A percentile compares a stretch with the other conserved stretches of the same genome.
Conservation (phyloP, 2,329 filamentous ascomycete species). For the Emergomyces africanus region DNA sequence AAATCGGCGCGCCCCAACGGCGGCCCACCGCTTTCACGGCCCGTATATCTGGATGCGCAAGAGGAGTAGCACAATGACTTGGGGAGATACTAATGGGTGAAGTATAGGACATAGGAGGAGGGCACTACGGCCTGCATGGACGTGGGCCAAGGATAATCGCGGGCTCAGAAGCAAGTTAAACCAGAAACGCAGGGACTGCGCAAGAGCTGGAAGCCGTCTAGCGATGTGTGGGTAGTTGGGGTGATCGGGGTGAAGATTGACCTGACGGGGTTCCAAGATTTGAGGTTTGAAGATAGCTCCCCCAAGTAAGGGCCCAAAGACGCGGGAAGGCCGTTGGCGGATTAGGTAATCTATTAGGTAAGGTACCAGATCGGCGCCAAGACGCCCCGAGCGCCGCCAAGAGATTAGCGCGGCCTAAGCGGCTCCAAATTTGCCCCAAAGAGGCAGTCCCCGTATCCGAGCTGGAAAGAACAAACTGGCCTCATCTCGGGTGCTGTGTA, state of each 20-base stretch:
- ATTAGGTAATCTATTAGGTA: no score
- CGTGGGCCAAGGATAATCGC: not conserved
- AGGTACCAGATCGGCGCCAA: no score
- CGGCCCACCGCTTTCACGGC: constrained; percentile 3
- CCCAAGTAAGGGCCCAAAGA: no score
- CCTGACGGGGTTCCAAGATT: no score
- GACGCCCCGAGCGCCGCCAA: no score
- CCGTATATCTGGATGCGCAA: not conserved
- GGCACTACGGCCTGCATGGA: no score
- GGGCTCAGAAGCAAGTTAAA: not conserved
- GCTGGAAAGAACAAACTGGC: constrained; percentile 3
- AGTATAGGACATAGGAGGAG: not conserved
- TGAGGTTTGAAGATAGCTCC: no score
- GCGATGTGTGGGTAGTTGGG: no score
- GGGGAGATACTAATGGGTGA: not conserved
- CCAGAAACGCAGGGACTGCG: not conserved
- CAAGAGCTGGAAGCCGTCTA: not conserved
- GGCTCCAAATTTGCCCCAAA: not conserved
- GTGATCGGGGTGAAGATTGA: not conserved
- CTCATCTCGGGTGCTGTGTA: not conserved
- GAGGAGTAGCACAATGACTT: not conserved
- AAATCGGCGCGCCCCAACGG: constrained; percentile 3
- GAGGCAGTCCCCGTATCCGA: not conserved
- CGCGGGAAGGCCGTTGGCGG: no score
- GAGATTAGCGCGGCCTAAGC: not conserved